Evolutionary conservation across 78 protist genomes (phyloP), one percentile per base, ranked within the genome.

Genomic region (Polysphondylium violaceum): DNA sequence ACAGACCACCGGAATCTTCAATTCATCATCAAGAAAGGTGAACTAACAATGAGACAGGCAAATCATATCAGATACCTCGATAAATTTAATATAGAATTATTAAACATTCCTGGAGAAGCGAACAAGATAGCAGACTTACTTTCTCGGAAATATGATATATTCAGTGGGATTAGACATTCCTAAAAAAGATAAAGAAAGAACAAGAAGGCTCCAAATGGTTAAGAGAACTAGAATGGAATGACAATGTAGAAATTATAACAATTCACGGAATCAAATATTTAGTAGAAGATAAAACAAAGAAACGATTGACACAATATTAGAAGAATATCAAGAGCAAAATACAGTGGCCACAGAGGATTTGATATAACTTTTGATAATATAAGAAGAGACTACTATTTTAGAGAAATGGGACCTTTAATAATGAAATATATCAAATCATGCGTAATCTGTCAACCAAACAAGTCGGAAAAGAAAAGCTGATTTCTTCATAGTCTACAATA

Each of bases 1-100:
- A 40, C 75, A 23, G 75, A 68, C 43, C 75, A 68, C 17, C 7
- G 6, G 36, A 68, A 68, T 40, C 23, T 68, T 7, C 8, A 8
- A 44, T 68, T 41, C 23, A 19, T 33, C 23, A 41, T 19, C 21
- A 44, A 41, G 29, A 35, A 68, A n/a, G 3, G 6, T 19, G 4
- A 19, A n/a, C n/a, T n/a, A n/a, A n/a, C n/a, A n/a, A n/a, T n/a
- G n/a, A n/a, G n/a, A n/a, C n/a, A n/a, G n/a, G n/a, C n/a, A n/a
- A n/a, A n/a, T n/a, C n/a, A n/a, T n/a, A n/a, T n/a, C n/a, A n/a
- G n/a, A n/a, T n/a, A n/a, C n/a, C n/a, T n/a, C n/a, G n/a, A n/a
- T n/a, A n/a, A n/a, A n/a, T n/a, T n/a, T n/a, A n/a, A n/a, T n/a
- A n/a, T n/a, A n/a, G n/a, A n/a, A n/a, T n/a, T 56, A 23, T 21